Evolutionary conservation across 768 basidiomycete genomes (phyloP).

Genomic region (Macrolepiota dolichaula): DNA sequence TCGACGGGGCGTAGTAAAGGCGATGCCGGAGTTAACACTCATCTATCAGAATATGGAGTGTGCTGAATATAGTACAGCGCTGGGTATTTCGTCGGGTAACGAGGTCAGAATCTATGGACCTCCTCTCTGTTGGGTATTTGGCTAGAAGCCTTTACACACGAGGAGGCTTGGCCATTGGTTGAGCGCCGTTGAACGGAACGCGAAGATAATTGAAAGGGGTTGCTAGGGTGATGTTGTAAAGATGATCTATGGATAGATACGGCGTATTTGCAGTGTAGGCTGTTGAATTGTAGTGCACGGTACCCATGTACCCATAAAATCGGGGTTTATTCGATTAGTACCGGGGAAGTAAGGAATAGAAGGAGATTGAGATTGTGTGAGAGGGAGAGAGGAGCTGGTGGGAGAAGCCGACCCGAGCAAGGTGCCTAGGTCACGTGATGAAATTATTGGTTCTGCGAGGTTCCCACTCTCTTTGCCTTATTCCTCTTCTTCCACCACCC

Average conservation of each 20-base stretch:
- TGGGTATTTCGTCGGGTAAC: background rate
- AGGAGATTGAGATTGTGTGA: background rate
- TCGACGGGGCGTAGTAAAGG: background rate
- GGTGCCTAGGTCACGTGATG: constrained; percentile 4
- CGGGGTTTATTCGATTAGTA: background rate
- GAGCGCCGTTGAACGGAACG: too few relatives aligned
- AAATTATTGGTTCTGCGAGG: background rate
- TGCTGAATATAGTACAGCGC: background rate
- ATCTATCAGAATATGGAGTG: background rate
- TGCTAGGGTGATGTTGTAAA: background rate
- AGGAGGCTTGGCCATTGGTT: too few relatives aligned
- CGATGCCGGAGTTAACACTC: background rate
- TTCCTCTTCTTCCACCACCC: background rate
- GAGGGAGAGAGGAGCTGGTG: background rate
- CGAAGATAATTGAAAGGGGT: background rate
- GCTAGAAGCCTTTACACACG: too few relatives aligned
- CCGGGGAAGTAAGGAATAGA: background rate
- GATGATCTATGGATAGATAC: background rate
- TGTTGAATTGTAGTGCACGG: background rate
- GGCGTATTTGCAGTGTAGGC: background rate
- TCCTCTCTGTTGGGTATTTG: too few relatives aligned
- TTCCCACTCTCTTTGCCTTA: constrained; percentile 3
- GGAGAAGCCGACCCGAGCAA: background rate
- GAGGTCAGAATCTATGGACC: too few relatives aligned
- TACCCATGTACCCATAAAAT: background rate